Percentiles rank a stretch among this genome's conserved stretches.
Conservation (phyloP, 2,329 filamentous ascomycete species). For the Tolypocladium ovalisporum region DNA sequence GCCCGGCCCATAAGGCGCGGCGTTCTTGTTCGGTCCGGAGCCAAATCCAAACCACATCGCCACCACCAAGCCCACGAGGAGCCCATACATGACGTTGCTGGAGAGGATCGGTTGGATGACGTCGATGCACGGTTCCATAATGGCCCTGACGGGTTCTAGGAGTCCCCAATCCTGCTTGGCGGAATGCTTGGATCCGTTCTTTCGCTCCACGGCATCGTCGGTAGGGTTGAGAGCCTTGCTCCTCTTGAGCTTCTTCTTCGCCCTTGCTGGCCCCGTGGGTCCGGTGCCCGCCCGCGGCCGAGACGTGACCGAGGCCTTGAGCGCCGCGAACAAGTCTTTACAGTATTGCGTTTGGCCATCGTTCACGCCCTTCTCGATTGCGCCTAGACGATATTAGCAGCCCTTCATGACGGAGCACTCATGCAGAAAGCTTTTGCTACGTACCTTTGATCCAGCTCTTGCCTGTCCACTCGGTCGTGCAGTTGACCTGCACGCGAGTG, state of each 20-base stretch:
- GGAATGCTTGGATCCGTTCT: constrained; percentile 28
- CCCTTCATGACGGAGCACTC: not conserved
- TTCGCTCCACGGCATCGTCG: constrained; percentile 27
- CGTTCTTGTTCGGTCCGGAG: constrained; percentile 26
- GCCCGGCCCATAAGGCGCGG: constrained; percentile 22
- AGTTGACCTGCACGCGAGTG: constrained; percentile 79
- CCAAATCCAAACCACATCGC: constrained; percentile 64
- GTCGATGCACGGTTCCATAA: constrained; percentile 60
- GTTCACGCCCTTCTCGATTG: constrained; percentile 90
- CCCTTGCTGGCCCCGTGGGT: constrained; percentile 37
- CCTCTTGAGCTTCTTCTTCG: constrained; percentile 52
- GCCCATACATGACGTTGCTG: constrained; percentile 64
- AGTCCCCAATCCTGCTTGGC: constrained; percentile 57
- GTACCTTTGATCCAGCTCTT: constrained; percentile 97
- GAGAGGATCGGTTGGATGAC: constrained; percentile 62
- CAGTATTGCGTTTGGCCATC: constrained; percentile 81
- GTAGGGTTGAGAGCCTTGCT: constrained; percentile 33
- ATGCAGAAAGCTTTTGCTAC: constrained; percentile 8
- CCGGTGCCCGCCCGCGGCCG: constrained; percentile 42
- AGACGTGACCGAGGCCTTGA: constrained; percentile 63
- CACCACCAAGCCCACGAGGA: constrained; percentile 63
- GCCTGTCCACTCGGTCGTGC: constrained; percentile 87
- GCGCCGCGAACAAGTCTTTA: constrained; percentile 63
- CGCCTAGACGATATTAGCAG: constrained; percentile 40
- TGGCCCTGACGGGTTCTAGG: constrained; percentile 64